Percentiles rank a stretch among this genome's conserved stretches.
phyloP scores from a whole-genome alignment of 2,329 filamentous ascomycete species.

The Exserohilum turcica region DNA sequence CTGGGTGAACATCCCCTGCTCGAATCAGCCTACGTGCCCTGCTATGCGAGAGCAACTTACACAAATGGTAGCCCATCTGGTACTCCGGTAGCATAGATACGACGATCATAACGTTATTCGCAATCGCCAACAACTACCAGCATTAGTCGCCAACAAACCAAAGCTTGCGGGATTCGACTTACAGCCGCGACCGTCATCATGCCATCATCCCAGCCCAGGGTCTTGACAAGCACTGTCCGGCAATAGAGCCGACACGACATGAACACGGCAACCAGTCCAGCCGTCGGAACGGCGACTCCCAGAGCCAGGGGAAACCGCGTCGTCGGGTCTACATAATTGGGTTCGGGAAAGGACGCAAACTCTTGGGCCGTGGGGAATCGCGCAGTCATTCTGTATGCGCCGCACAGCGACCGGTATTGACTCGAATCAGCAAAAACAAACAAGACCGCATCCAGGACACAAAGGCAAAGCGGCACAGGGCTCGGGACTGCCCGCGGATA shows the following conservation, averaged over 20 bases:
- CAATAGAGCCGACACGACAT: conserved; percentile 33
- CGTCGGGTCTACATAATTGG: conserved; percentile 38
- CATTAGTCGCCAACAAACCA: neutral
- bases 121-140: conserved; percentile 23
- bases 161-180: conserved; percentile 1
- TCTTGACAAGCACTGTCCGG: conserved; percentile 29
- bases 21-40: conserved; percentile 1
- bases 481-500: conserved; percentile 10
- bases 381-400: conserved; percentile 25
- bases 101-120: conserved; percentile 34
- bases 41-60: conserved; percentile 11
- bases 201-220: conserved; percentile 38
- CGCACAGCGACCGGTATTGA: neutral
- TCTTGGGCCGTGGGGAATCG: conserved; percentile 33
- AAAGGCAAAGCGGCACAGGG: conserved; percentile 3
- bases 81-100: conserved; percentile 30
- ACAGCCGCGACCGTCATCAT: conserved; percentile 35
- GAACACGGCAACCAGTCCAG: conserved; percentile 19
- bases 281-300: conserved; percentile 32
- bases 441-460: neutral
- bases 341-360: conserved; percentile 31
- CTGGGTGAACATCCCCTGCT: conserved; percentile 29
- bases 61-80: conserved; percentile 39
- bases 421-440: neutral
- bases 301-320: conserved; percentile 31